Evolutionary conservation across 2,329 filamentous ascomycete genomes (phyloP).

Genomic region (Apiospora phragmitis): DNA sequence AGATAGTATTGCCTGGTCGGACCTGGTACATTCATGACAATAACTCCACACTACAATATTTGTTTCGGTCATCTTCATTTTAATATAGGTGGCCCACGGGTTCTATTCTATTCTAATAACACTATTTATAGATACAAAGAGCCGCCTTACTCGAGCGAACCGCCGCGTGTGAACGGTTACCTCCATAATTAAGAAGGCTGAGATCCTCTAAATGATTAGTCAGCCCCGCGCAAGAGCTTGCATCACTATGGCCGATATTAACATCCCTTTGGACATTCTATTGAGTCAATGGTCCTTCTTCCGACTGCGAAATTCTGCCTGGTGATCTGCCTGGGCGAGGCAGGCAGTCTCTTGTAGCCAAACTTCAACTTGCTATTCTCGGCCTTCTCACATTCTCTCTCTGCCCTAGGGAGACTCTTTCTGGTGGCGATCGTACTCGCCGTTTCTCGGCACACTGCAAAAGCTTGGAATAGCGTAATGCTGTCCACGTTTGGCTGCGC

Average conservation of each 20-base stretch:
- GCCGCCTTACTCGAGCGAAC: background rate
- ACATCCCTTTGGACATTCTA: background rate
- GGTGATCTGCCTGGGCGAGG: no score
- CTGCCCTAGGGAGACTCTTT: no score
- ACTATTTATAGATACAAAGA: background rate
- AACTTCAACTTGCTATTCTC: background rate
- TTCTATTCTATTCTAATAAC: background rate
- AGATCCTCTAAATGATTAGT: background rate
- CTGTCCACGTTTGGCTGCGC: background rate
- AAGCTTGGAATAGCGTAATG: background rate
- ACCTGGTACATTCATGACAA: no score
- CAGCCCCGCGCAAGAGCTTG: background rate
- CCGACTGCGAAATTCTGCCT: background rate
- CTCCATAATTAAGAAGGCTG: background rate
- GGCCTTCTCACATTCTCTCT: background rate
- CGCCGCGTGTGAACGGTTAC: background rate
- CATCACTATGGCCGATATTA: background rate
- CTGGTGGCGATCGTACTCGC: no score
- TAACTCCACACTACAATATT: no score
- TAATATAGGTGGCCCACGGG: background rate
- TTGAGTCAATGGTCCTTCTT: background rate
- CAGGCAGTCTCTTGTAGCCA: background rate
- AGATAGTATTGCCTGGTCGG: no score
- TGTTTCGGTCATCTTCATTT: no score
- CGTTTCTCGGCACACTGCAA: background rate